Conservation (phyloP, 495 filamentous ascomycete genomes). For the Astrothelium subdiscretum region DNA sequence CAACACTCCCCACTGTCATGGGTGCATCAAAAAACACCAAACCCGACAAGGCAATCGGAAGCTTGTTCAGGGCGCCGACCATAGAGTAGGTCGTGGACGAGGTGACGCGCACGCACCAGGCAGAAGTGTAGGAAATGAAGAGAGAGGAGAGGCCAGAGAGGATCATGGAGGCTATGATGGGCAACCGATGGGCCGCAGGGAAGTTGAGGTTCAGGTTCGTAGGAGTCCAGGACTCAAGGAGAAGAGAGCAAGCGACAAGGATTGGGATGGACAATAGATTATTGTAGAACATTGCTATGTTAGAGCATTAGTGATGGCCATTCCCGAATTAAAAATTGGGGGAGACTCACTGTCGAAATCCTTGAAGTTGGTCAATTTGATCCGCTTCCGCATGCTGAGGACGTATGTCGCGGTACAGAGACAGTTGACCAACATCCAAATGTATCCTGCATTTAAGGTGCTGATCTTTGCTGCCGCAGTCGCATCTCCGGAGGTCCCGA, state of each 20-base stretch:
- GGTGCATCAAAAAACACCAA: constrained; percentile 92
- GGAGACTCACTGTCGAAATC: constrained; percentile 87
- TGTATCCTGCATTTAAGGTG: constrained; percentile 88
- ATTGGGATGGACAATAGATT: constrained; percentile 96
- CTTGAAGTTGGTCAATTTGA: constrained; percentile 99
- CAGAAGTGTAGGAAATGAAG: constrained; percentile 97
- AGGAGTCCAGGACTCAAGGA: constrained; percentile 86
- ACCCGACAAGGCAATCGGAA: constrained; percentile 83
- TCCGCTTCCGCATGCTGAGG: constrained; percentile 91
- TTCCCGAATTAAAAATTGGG: background rate
- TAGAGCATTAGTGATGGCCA: constrained; percentile 25
- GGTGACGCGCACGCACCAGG: constrained; percentile 96
- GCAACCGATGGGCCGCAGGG: constrained; percentile 61
- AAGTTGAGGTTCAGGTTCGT: constrained; percentile 82
- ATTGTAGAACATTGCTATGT: constrained; percentile 97
- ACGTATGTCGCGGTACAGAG: constrained; percentile 88
- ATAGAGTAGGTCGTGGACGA: constrained; percentile 96
- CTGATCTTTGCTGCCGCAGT: constrained; percentile 60
- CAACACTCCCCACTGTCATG: constrained; percentile 82
- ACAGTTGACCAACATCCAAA: constrained; percentile 98
- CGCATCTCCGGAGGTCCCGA: background rate
- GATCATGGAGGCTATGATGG: constrained; percentile 70
- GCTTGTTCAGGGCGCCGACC: constrained; percentile 96
- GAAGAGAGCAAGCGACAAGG: constrained; percentile 66
- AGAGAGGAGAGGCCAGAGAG: constrained; percentile 88